Percentiles rank a stretch among this genome's conserved stretches.
These are phyloP conservation scores for Cucumis hystrix DNA, from an alignment of 306 rosid genomes.

Conservation along the genomic window DNA sequence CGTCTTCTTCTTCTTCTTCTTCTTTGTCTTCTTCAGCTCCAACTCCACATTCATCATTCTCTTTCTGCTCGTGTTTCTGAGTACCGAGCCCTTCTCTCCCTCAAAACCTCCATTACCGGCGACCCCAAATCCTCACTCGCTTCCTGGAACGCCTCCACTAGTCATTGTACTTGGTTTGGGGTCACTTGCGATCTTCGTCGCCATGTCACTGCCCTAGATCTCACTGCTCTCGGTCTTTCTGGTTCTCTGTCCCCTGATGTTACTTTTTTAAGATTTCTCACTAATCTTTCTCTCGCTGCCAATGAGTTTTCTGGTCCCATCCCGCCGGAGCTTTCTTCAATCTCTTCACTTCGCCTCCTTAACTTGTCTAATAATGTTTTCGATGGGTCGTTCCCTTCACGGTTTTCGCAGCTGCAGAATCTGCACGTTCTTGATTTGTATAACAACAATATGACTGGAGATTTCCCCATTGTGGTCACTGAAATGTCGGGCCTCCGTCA, in stretches of 20 bases:
- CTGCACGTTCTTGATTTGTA: conserved; percentile 65
- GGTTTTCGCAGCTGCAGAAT: conserved; percentile 32
- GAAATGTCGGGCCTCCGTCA: conserved; percentile 50
- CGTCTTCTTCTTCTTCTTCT: not conserved
- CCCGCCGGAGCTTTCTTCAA: conserved; percentile 40
- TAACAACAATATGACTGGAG: conserved; percentile 74
- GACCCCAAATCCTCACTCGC: conserved; percentile 41
- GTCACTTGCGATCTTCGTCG: conserved; percentile 55
- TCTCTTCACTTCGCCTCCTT: conserved; percentile 35
- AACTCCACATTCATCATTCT: conserved; percentile 9
- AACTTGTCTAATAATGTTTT: conserved; percentile 77
- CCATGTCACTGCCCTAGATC: conserved; percentile 50
- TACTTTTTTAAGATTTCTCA: conserved; percentile 39
- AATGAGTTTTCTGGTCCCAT: conserved; percentile 50
- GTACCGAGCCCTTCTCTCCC: conserved; percentile 51
- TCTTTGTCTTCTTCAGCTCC: not conserved
- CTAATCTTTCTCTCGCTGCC: conserved; percentile 41
- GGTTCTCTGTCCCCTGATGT: conserved; percentile 44
- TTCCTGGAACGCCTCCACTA: conserved; percentile 48
- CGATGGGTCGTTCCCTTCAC: conserved; percentile 51
- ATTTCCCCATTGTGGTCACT: conserved; percentile 42
- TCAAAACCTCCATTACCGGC: conserved; percentile 32
- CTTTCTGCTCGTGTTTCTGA: conserved; percentile 23
- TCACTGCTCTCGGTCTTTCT: conserved; percentile 36
- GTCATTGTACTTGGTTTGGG: conserved; percentile 52